Evolutionary conservation across 1,284 basidiomycete genomes (phyloP).

Genomic region (Moniliophthora roreri): DNA sequence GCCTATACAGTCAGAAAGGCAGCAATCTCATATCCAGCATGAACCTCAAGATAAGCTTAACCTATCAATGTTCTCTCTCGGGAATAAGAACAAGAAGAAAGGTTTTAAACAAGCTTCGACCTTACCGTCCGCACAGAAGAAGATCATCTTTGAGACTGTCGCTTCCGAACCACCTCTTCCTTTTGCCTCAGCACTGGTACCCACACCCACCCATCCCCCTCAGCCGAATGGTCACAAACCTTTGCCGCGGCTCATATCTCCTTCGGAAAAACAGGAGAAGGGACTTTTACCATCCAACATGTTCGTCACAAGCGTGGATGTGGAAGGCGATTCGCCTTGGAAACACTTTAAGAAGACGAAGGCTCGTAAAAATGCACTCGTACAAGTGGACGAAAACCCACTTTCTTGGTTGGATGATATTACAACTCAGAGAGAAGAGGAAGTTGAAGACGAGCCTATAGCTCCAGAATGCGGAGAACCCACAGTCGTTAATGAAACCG

Average conservation of each 20-base stretch:
- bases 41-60: conserved; percentile 16
- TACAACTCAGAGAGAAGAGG: conserved; percentile 22
- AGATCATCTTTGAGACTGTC: conserved; percentile 45
- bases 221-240: background rate
- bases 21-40: conserved; percentile 2
- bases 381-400: conserved; percentile 15
- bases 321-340: conserved; percentile 47
- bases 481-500: background rate
- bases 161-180: conserved; percentile 1
- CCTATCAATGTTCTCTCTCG: conserved; percentile 57
- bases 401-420: conserved; percentile 13
- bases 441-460: background rate
- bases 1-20: background rate
- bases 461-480: background rate
- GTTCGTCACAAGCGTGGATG: conserved; percentile 68
- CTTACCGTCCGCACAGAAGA: conserved; percentile 49
- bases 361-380: conserved; percentile 15
- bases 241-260: conserved; percentile 51
- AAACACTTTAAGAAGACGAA: conserved; percentile 26
- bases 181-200: too few relatives aligned
- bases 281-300: conserved; percentile 57
- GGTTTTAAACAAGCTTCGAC: conserved; percentile 58
- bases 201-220: background rate
- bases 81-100: conserved; percentile 75
- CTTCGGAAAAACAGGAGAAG: conserved; percentile 55